These are phyloP conservation scores for Leccinum fuscescens DNA, from an alignment of 1,284 basidiomycete genomes.

Conservation along the genomic window DNA sequence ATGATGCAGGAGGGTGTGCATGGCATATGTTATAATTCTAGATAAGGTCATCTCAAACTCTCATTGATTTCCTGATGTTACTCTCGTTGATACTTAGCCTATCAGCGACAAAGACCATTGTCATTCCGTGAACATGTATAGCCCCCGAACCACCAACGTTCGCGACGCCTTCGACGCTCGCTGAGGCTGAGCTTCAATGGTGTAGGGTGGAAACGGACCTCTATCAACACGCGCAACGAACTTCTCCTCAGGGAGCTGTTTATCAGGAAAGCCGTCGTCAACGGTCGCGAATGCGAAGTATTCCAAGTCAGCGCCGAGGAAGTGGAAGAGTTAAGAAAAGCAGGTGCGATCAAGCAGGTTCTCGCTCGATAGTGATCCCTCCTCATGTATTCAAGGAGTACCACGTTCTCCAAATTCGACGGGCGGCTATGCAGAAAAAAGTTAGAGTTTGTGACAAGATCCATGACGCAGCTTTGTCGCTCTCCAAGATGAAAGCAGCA, in stretches of 20 bases:
- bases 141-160: conserved; percentile 49
- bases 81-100: conserved; percentile 4
- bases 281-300: conserved; percentile 73
- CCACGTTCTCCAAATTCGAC: conserved; percentile 59
- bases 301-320: conserved; percentile 84
- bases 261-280: conserved; percentile 84
- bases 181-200: conserved; percentile 84
- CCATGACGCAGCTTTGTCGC: conserved; percentile 71
- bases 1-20: too few species aligned
- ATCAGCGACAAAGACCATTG: conserved; percentile 47
- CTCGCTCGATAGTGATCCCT: conserved; percentile 1
- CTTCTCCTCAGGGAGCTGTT: conserved; percentile 83
- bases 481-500: conserved; percentile 58
- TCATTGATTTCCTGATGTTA: too few species aligned
- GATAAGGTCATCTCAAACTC: too few species aligned
- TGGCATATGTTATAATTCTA: too few species aligned
- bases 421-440: conserved; percentile 64
- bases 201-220: conserved; percentile 40
- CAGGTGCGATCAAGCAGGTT: conserved; percentile 34
- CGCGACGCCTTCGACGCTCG: conserved; percentile 69
- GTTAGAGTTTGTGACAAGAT: conserved; percentile 76
- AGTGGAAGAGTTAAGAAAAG: conserved; percentile 88
- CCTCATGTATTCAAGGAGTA: conserved; percentile 52
- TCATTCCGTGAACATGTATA: conserved; percentile 49
- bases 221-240: conserved; percentile 66